phyloP scores from a whole-genome alignment of 169 alveolate species.

The Eimeria falciformis region DNA sequence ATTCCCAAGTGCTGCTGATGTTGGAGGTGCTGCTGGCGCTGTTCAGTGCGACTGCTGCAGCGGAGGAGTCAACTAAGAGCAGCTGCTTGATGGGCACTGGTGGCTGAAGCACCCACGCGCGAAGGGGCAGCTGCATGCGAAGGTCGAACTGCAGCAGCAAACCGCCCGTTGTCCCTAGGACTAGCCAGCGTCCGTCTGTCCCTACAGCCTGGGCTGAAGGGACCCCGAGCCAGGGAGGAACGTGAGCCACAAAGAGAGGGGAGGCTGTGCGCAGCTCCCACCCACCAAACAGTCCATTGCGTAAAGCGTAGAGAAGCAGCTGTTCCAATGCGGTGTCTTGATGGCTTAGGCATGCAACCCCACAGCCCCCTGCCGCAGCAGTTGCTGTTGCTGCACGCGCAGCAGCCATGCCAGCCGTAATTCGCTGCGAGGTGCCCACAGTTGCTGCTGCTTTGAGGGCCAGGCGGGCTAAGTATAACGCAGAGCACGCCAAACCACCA shows the following conservation, averaged over 20 bases:
- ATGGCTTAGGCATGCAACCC: constrained; percentile 43
- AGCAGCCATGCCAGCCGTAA: not conserved
- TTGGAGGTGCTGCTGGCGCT: not conserved
- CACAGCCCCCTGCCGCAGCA: constrained; percentile 47
- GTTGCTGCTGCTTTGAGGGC: not conserved
- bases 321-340: constrained; percentile 66
- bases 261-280: constrained; percentile 57
- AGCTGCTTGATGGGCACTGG: constrained; percentile 13
- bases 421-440: not conserved
- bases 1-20: not conserved
- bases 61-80: constrained; percentile 4
- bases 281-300: constrained; percentile 50
- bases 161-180: constrained; percentile 70
- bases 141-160: constrained; percentile 68
- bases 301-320: constrained; percentile 42
- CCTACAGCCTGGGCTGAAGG: constrained; percentile 47
- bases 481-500: constrained; percentile 37
- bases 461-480: constrained; percentile 15
- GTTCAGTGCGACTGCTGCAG: constrained; percentile 2
- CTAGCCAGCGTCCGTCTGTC: constrained; percentile 19
- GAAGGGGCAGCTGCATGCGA: constrained; percentile 59
- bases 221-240: constrained; percentile 66
- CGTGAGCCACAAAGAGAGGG: constrained; percentile 4
- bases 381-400: constrained; percentile 60
- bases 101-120: constrained; percentile 55